Conservation (phyloP, 202 grass and related monocot species). For the Panicum hallii region DNA sequence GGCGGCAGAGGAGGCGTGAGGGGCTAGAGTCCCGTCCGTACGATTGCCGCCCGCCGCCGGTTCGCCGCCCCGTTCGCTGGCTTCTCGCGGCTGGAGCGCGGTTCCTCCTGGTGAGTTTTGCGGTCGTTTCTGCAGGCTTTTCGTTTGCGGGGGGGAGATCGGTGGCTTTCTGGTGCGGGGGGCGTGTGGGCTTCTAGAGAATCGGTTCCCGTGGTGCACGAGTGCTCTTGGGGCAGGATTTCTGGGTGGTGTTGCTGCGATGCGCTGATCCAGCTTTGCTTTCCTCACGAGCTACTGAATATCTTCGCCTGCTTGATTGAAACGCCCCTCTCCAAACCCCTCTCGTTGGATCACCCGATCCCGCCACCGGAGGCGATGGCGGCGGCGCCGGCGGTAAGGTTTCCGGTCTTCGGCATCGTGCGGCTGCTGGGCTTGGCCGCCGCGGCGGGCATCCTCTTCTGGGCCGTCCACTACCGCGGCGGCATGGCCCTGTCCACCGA, state of each 20-base stretch:
- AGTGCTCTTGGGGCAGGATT: background rate
- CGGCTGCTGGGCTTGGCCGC: slow-evolving; percentile 53
- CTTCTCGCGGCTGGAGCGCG: background rate
- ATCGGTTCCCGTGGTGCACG: background rate
- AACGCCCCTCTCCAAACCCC: background rate
- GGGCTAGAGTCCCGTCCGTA: slow-evolving; percentile 1
- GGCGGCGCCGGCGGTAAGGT: slow-evolving; percentile 53
- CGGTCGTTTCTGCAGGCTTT: background rate
- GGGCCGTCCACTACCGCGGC: slow-evolving; percentile 90
- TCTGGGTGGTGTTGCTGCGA: background rate
- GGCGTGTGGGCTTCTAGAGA: background rate
- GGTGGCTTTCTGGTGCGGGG: background rate
- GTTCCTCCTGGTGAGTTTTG: slow-evolving; percentile 25
- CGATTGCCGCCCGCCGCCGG: background rate
- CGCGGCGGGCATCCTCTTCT: slow-evolving; percentile 61
- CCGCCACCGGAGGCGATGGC: slow-evolving; percentile 44
- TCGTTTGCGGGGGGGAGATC: background rate
- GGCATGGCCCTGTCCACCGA: slow-evolving; percentile 76
- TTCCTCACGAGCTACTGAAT: background rate
- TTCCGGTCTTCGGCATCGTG: slow-evolving; percentile 66
- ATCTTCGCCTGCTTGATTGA: too few species aligned
- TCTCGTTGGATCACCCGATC: slow-evolving; percentile 36
- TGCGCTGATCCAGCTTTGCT: background rate
- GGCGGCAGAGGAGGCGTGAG: background rate
- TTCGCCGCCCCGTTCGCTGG: background rate